Percentiles rank a stretch among this genome's conserved stretches.
phyloP scores from a whole-genome alignment of 1,284 basidiomycete genomes.

The Peniophora sp. region DNA sequence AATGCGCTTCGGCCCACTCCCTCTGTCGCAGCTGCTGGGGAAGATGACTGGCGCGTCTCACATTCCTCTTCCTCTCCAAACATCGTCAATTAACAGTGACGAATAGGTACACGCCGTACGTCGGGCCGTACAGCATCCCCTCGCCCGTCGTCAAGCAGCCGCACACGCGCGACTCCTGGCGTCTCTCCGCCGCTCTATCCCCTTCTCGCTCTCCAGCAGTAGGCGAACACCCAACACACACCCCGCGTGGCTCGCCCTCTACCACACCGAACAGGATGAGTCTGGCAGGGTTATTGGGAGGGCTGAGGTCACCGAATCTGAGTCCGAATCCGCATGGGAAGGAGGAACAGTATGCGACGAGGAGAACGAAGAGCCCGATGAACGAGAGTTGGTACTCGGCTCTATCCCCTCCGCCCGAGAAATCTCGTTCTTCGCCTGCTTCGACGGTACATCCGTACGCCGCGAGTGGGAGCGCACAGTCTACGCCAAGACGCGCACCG shows the following conservation, averaged over 20 bases:
- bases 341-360: slow-evolving; percentile 7
- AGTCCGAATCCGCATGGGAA: slow-evolving; percentile 23
- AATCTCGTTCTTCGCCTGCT: slow-evolving; percentile 13
- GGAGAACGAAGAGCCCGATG: slow-evolving; percentile 10
- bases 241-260: slow-evolving; percentile 3
- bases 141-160: slow-evolving; percentile 10
- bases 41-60: background rate
- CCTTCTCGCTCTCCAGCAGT: slow-evolving; percentile 26
- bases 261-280: slow-evolving; percentile 30
- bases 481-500: slow-evolving; percentile 14
- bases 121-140: slow-evolving; percentile 48
- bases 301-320: slow-evolving; percentile 5
- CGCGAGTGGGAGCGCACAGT: slow-evolving; percentile 21
- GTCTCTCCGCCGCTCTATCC: slow-evolving; percentile 3
- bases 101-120: slow-evolving; percentile 62
- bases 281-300: slow-evolving; percentile 40
- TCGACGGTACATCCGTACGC: slow-evolving; percentile 42
- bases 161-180: slow-evolving; percentile 37
- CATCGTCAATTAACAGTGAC: slow-evolving; percentile 12
- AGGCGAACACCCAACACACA: slow-evolving; percentile 49
- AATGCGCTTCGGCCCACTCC: background rate
- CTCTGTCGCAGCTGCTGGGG: background rate
- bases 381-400: slow-evolving; percentile 33
- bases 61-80: background rate
- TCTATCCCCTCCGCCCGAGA: slow-evolving; percentile 12